phyloP scores from a whole-genome alignment of 108 stramenopile species.

The Nitzschia palea region DNA sequence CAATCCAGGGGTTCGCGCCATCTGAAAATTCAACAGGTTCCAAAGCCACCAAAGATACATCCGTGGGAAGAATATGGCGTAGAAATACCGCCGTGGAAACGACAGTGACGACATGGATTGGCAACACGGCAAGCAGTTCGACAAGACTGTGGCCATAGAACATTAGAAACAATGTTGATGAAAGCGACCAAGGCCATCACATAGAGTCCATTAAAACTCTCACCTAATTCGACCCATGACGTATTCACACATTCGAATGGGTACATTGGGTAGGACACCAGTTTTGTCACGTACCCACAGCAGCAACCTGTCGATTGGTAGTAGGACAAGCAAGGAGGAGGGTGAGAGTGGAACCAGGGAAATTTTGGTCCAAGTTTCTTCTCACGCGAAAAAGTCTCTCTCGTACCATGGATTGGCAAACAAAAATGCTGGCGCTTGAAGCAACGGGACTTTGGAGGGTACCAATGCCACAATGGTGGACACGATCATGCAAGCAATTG shows the following conservation, averaged over 20 bases:
- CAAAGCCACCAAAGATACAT: neutral
- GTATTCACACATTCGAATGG: constrained; percentile 42
- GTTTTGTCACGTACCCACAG: constrained; percentile 30
- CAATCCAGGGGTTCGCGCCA: constrained; percentile 17
- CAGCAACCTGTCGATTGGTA: constrained; percentile 33
- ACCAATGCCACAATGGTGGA: neutral
- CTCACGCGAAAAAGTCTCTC: neutral
- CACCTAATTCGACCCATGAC: constrained; percentile 39
- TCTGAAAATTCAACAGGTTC: constrained; percentile 13
- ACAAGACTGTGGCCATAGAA: neutral
- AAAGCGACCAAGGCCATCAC: neutral
- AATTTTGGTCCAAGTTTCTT: neutral
- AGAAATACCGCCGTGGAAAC: constrained; percentile 12
- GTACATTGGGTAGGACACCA: constrained; percentile 40
- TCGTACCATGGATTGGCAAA: constrained; percentile 23
- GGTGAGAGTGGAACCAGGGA: neutral
- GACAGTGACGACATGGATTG: constrained; percentile 8
- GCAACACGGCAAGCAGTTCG: neutral
- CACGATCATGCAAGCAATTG: neutral
- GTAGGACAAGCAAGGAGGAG: neutral
- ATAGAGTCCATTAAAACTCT: neutral
- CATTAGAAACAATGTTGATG: too few relatives aligned
- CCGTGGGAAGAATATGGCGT: neutral
- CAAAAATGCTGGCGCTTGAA: constrained; percentile 22
- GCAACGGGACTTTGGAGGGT: constrained; percentile 8